Base-by-base conservation (phyloP, 352 stramenopile species). In the Pythium grandisporangium region DNA sequence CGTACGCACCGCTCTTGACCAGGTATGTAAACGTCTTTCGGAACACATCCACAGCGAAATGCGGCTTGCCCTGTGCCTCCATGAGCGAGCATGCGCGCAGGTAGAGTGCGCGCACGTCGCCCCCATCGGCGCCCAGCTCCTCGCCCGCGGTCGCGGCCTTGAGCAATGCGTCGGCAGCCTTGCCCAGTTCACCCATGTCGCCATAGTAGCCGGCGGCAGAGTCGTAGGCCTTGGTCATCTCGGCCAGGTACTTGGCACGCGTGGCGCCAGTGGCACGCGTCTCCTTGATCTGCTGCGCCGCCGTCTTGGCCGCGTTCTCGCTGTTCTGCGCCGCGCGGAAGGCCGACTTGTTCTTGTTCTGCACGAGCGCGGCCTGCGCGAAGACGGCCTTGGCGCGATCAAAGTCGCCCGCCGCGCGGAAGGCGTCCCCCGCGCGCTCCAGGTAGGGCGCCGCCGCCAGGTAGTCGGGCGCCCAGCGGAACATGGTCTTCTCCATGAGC, bases 131-230 rank as follows among this genome's bases (percentile, higher is more conserved):
- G 14, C 66, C 61, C 13, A 72, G 53, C 11, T 71, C 65, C 33
- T 84, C 71, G 30, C 65, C 72, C 8, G 53, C 54, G 19, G 65
- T 45, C 1, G 72, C 78, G 30, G 58, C 72, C 40, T 88, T 91
- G 19, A 87, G 41, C 4, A 91, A 57, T 14, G 74, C 76, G 20
- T 91, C 78, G 0, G 74, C 72, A n/a, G 74, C 75, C 51, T 91
- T 91, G 19, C 78, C 78, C 17, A 91, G 53, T 56, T 91, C 78
- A 24, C 77, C 74, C 75, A 87, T 91, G 50, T 91, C 78, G 39
- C 70, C 66, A 37, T 88, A 91, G 37, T 75, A 63, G 24, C 53
- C 48, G 57, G 70, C 80, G 19, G 72, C 78, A 1, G 61, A 53
- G 46, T 88, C 75, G 42, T 77, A 91, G 5, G 63, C 64, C 30